phyloP scores from a whole-genome alignment of 345 rosid genomes.

The Gossypioides kirkii region DNA sequence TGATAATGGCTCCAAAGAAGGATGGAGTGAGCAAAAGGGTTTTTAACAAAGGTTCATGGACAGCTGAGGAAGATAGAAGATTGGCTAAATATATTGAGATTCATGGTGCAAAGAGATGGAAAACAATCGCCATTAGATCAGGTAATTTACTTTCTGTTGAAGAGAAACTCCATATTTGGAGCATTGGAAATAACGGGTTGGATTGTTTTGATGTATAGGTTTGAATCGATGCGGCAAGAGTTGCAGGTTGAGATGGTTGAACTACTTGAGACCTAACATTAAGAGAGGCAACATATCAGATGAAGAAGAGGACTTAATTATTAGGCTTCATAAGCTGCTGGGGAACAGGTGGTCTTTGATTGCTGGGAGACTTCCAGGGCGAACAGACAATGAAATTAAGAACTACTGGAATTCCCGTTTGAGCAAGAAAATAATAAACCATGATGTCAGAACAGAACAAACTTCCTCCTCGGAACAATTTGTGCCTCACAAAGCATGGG shows the following conservation, averaged over 20 bases:
- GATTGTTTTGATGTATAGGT: neutral
- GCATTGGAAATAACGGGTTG: neutral
- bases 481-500: neutral
- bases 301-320: conserved; percentile 8
- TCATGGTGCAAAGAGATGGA: conserved; percentile 62
- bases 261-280: conserved; percentile 52
- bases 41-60: conserved; percentile 55
- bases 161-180: neutral
- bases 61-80: conserved; percentile 53
- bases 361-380: conserved; percentile 67
- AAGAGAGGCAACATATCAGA: conserved; percentile 13
- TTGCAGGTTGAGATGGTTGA: conserved; percentile 63
- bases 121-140: conserved; percentile 43
- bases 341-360: conserved; percentile 48
- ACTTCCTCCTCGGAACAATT: neutral
- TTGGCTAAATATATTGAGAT: conserved; percentile 42
- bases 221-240: conserved; percentile 57
- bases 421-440: conserved; percentile 45
- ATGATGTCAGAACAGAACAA: conserved; percentile 19
- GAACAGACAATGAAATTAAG: conserved; percentile 69
- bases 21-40: conserved; percentile 23
- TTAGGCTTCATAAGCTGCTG: conserved; percentile 11
- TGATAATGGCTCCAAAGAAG: conserved; percentile 44
- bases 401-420: conserved; percentile 72
- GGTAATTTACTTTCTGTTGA: conserved; percentile 21